Conservation (phyloP, 2,329 filamentous ascomycete genomes). For the Aspergillus persii region DNA sequence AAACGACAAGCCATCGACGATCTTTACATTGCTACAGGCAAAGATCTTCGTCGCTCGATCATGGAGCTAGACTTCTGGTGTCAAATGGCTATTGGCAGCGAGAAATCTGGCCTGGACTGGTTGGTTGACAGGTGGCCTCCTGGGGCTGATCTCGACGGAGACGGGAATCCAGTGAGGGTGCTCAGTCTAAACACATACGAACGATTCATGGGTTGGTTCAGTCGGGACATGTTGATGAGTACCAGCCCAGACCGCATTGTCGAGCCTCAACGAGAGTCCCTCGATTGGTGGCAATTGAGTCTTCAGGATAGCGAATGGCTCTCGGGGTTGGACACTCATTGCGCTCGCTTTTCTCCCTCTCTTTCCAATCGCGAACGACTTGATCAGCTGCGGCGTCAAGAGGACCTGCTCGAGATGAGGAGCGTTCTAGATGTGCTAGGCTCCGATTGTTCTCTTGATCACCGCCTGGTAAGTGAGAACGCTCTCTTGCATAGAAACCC, state of each 20-base stretch:
- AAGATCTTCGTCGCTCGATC: conserved; percentile 77
- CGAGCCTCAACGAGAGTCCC: conserved; percentile 63
- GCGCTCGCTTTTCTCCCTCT: conserved; percentile 1
- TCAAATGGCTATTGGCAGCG: conserved; percentile 88
- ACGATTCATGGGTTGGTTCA: conserved; percentile 73
- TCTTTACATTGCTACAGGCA: conserved; percentile 66
- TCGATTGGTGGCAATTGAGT: conserved; percentile 67
- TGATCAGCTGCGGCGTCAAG: conserved; percentile 27
- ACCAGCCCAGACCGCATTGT: conserved; percentile 52
- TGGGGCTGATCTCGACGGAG: conserved; percentile 65
- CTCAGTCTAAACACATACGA: conserved; percentile 78
- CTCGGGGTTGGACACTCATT: conserved; percentile 41
- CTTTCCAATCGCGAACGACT: conserved; percentile 23
- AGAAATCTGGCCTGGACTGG: conserved; percentile 87
- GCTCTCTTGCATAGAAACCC: background rate
- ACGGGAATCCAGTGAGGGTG: conserved; percentile 69
- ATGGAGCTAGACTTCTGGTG: conserved; percentile 94
- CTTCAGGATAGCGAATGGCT: conserved; percentile 56
- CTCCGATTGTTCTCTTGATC: conserved; percentile 25
- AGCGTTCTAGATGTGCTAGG: conserved; percentile 39
- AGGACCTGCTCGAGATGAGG: conserved; percentile 32
- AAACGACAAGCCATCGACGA: conserved; percentile 63
- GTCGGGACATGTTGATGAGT: conserved; percentile 56
- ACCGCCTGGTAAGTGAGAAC: conserved; percentile 26
- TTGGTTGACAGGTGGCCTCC: conserved; percentile 75